Evolutionary conservation across 2,329 filamentous ascomycete species (phyloP).

Genomic region (Paracoccidioides lutzii): DNA sequence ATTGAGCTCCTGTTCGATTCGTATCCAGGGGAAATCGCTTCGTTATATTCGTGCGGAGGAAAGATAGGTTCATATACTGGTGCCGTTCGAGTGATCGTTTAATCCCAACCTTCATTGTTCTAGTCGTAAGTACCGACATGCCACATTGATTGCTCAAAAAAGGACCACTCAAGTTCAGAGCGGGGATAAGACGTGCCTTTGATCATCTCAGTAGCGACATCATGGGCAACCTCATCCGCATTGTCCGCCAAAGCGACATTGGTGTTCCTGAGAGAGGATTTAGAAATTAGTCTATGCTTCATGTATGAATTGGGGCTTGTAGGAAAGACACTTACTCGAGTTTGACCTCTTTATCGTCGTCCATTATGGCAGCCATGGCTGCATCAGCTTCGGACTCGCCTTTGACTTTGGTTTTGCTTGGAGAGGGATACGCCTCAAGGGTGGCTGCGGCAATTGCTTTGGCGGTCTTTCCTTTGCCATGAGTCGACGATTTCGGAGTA

Average conservation of each 20-base stretch:
- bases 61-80: not conserved
- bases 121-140: slow-evolving; percentile 4
- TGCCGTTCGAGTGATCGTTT: not conserved
- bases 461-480: slow-evolving; percentile 6
- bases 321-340: not conserved
- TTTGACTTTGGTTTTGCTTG: not conserved
- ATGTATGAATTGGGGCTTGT: not conserved
- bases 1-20: too few relatives aligned
- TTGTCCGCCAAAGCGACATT: not conserved
- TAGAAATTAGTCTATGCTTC: not conserved
- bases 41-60: not conserved
- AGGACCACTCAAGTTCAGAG: not conserved
- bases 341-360: not conserved
- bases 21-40: too few relatives aligned
- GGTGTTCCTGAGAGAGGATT: not conserved
- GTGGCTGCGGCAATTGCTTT: not conserved
- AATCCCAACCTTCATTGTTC: not conserved
- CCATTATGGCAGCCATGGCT: not conserved
- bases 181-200: slow-evolving; percentile 8
- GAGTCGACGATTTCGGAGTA: slow-evolving; percentile 6
- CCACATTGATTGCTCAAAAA: slow-evolving; percentile 1
- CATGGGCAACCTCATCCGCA: not conserved
- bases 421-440: not conserved
- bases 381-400: not conserved
- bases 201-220: slow-evolving; percentile 8